phyloP scores from a whole-genome alignment of 23 red algal species.

The Gracilariopsis chorda region DNA sequence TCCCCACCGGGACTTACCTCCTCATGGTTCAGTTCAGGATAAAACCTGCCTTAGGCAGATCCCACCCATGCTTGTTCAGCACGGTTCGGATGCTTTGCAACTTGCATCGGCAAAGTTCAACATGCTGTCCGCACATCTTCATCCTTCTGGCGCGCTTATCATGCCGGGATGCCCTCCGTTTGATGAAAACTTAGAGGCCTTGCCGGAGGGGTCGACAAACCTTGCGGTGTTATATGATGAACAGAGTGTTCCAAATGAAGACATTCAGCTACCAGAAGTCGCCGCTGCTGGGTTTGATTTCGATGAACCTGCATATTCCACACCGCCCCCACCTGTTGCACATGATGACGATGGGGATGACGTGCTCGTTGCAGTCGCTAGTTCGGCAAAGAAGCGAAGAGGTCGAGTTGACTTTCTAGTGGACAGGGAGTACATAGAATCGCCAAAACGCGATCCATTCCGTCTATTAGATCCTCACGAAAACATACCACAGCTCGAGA shows the following conservation, averaged over 20 bases:
- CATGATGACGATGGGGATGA: not conserved
- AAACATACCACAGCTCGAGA: conserved; percentile 18
- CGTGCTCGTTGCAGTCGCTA: not conserved
- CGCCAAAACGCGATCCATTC: conserved; percentile 40
- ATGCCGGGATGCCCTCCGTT: conserved; percentile 37
- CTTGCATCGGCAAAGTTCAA: conserved; percentile 27
- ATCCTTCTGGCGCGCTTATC: conserved; percentile 55
- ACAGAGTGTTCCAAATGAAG: not conserved
- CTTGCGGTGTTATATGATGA: not conserved
- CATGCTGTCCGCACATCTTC: conserved; percentile 22
- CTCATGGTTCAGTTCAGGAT: conserved; percentile 5
- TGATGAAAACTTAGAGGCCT: conserved; percentile 23
- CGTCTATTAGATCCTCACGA: conserved; percentile 41
- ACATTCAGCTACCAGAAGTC: not conserved
- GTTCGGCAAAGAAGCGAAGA: not conserved
- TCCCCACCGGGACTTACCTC: not conserved
- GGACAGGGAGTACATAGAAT: not conserved
- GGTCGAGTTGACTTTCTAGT: not conserved
- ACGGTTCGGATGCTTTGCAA: not conserved
- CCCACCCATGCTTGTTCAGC: conserved; percentile 24
- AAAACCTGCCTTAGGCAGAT: conserved; percentile 20
- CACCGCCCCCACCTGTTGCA: not conserved
- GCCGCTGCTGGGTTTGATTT: not conserved
- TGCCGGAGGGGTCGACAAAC: not conserved
- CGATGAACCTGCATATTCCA: not conserved